Evolutionary conservation across 2,329 filamentous ascomycete genomes (phyloP), one percentile per base, ranked within the genome.

Genomic region (Phaeosphaeria sp.): DNA sequence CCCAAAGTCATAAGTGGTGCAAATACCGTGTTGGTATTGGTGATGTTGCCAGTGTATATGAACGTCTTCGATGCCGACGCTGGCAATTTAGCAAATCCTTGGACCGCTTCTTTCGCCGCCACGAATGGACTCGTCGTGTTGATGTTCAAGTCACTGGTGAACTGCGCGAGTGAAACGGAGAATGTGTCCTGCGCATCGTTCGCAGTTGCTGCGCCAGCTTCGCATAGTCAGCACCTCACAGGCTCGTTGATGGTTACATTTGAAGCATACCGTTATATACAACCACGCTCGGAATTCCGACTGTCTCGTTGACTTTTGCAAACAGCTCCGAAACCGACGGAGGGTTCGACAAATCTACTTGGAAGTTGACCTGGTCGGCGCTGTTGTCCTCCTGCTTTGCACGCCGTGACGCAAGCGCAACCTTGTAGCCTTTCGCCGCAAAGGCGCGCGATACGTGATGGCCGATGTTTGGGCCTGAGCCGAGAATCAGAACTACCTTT

Each of bases 41-140:
- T 54, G 6, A 70, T 67, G 58, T 81, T 81, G 13, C 80, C 80
- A 5, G 78, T 81, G 63, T 72, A 80, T 42, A 81, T 80, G 59
- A 82, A 82, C 0, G 78, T 77, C 50, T 72, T 77, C 0, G 74
- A 63, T 0, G 68, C 65, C 1, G 65, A 60, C 11, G 63, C 59
- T 0, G 79, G 74, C 6, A 81, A 71, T 25, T 52, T 17, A 15
- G 9, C 23, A n/a, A 52, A 81, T 0, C 64, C 78, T 6, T 22
- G 55, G 17, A 79, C 61, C 4, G 80, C 78, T 62, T 80, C 55
- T 53, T 80, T 75, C 6, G 78, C 79, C 6, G 78, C 78, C 2
- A 73, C 70, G 47, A 77, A 81, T 1, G 75, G 62, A 51, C 72
- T 78, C 1, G 75, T 56, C 10, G 70, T 77, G 62, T 79, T 80